Percentiles rank a stretch among this genome's conserved stretches.
Conservation (phyloP, 768 basidiomycete species). For the Boletus bicolor region DNA sequence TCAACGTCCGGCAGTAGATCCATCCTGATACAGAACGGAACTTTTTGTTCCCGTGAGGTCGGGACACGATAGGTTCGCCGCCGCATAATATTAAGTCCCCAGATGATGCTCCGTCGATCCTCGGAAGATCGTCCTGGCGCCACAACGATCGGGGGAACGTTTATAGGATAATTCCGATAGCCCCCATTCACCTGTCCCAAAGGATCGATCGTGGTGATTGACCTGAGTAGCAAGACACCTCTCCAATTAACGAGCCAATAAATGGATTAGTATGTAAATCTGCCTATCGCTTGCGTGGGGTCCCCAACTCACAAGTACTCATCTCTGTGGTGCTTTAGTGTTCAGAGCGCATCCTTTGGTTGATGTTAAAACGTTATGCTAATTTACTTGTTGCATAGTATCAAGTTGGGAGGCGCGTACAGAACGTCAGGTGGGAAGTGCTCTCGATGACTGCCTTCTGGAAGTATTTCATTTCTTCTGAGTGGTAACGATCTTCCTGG, state of each 20-base stretch:
- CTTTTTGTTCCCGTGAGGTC: not conserved
- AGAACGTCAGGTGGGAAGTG: not conserved
- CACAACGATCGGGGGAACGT: conserved; percentile 1
- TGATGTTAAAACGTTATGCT: not conserved
- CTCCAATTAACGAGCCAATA: not conserved
- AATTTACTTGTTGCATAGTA: not conserved
- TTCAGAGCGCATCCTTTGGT: not conserved
- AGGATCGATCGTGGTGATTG: conserved; percentile 3
- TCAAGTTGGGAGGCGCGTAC: not conserved
- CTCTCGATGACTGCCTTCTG: not conserved
- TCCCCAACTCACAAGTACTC: not conserved
- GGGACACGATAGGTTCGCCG: not conserved
- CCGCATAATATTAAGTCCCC: not conserved
- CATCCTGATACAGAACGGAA: conserved; percentile 4
- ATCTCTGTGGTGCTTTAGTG: not conserved
- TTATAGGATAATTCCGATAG: not conserved
- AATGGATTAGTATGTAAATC: not conserved
- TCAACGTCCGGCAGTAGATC: conserved; percentile 1
- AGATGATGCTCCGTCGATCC: conserved; percentile 10
- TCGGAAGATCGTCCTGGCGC: conserved; percentile 1
- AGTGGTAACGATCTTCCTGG: not conserved
- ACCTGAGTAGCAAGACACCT: not conserved
- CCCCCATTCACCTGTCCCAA: not conserved
- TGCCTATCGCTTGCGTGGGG: not conserved
- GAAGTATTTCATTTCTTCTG: not conserved